phyloP scores from a whole-genome alignment of 2,329 filamentous ascomycete genomes.

The Plectosphaerella plurivora region DNA sequence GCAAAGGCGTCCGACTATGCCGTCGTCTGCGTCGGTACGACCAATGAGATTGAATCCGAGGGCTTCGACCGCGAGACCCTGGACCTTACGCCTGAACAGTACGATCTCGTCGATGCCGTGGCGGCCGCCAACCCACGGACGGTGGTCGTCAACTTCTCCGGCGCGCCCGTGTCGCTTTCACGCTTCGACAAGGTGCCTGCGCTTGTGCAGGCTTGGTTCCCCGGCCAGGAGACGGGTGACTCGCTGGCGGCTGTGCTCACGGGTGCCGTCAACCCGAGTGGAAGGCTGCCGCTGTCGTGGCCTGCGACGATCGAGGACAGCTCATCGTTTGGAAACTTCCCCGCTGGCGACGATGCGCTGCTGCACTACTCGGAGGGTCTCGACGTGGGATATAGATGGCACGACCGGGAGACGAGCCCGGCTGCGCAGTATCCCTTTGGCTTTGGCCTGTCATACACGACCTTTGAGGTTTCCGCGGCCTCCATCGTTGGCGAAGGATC shows the following conservation, averaged over 20 bases:
- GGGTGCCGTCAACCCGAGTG: constrained; percentile 5
- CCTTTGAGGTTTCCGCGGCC: too few relatives aligned
- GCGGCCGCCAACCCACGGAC: constrained; percentile 6
- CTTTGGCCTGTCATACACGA: constrained; percentile 16
- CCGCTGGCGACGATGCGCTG: constrained; percentile 9
- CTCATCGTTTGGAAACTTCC: constrained; percentile 9
- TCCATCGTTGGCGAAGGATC: too few relatives aligned
- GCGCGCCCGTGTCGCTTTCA: constrained; percentile 12
- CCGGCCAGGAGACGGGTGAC: constrained; percentile 12
- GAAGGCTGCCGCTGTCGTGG: constrained; percentile 13
- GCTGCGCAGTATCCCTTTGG: constrained; percentile 13
- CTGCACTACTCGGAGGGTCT: constrained; percentile 13
- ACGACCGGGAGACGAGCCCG: not conserved
- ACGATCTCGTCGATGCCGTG: constrained; percentile 11
- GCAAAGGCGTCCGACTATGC: constrained; percentile 9
- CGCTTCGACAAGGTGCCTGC: constrained; percentile 10
- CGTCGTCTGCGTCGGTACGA: constrained; percentile 1
- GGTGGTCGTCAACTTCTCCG: constrained; percentile 11
- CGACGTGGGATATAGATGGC: constrained; percentile 6
- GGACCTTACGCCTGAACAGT: constrained; percentile 2
- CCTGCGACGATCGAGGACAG: constrained; percentile 8
- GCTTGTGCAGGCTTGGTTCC: constrained; percentile 14
- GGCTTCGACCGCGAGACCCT: not conserved
- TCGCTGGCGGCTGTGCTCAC: constrained; percentile 12
- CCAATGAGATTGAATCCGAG: constrained; percentile 2